Evolutionary conservation across 208 protist species (phyloP).

Genomic region (Angomonas deanei): DNA sequence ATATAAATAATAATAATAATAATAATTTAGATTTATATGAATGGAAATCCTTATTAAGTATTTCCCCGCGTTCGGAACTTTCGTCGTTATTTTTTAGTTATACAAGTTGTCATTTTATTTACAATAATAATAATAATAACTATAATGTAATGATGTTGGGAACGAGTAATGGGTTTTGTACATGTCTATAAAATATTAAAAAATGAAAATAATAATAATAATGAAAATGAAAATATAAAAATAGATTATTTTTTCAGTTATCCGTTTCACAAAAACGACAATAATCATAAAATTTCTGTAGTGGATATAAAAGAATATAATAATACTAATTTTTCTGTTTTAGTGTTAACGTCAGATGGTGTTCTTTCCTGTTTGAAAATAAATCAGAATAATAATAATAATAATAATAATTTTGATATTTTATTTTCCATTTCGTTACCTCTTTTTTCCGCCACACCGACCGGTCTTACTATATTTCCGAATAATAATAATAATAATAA

Average conservation of each 20-base stretch:
- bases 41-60: background rate
- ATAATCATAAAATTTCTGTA: no score
- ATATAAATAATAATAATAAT: constrained; percentile 1
- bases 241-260: background rate
- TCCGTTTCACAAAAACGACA: no score
- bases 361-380: background rate
- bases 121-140: background rate
- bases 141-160: no score
- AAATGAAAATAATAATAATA: constrained; percentile 1
- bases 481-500: constrained; percentile 1
- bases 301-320: no score
- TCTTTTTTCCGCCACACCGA: background rate
- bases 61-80: no score
- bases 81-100: constrained; percentile 1
- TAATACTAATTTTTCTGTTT: background rate
- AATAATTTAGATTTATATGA: background rate
- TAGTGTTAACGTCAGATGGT: background rate
- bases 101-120: background rate
- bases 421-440: background rate
- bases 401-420: background rate
- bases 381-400: background rate
- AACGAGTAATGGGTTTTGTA: no score
- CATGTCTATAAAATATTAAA: no score
- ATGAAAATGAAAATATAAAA: background rate
- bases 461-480: background rate